Conservation (phyloP, 257 asterid genomes). For the Primulina eburnea region DNA sequence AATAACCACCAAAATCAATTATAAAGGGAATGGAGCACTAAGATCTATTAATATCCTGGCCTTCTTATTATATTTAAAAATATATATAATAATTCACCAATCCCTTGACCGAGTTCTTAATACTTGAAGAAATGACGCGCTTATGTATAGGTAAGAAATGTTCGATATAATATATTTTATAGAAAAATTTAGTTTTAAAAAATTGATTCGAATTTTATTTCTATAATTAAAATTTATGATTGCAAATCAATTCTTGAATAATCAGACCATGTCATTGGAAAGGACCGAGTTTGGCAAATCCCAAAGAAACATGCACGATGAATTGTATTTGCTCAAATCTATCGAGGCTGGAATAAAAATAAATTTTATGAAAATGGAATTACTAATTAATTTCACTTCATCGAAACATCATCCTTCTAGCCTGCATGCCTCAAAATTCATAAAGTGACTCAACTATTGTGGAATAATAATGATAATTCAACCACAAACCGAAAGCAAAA, state of each 20-base stretch:
- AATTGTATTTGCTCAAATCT: constrained; percentile 6
- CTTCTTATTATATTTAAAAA: too few relatives aligned
- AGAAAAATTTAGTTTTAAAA: too few relatives aligned
- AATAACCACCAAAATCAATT: too few relatives aligned
- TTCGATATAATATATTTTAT: too few relatives aligned
- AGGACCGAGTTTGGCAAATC: neutral
- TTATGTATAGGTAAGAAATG: too few relatives aligned
- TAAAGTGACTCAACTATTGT: neutral
- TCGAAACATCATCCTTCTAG: neutral
- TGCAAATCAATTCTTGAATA: neutral
- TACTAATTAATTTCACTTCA: neutral
- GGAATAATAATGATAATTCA: neutral
- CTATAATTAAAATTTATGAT: neutral
- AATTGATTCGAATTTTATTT: too few relatives aligned
- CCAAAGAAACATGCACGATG: constrained; percentile 8
- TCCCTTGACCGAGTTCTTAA: too few relatives aligned
- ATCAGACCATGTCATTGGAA: too few relatives aligned
- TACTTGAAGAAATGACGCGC: too few relatives aligned
- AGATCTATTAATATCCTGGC: too few relatives aligned
- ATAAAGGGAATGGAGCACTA: too few relatives aligned
- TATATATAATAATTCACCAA: too few relatives aligned
- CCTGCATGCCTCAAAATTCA: neutral
- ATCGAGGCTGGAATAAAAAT: neutral
- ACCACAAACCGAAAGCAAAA: neutral
- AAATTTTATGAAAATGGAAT: neutral